These are phyloP conservation scores for Fusarium graminum DNA, from an alignment of 2,329 filamentous ascomycete genomes.

Conservation along the genomic window DNA sequence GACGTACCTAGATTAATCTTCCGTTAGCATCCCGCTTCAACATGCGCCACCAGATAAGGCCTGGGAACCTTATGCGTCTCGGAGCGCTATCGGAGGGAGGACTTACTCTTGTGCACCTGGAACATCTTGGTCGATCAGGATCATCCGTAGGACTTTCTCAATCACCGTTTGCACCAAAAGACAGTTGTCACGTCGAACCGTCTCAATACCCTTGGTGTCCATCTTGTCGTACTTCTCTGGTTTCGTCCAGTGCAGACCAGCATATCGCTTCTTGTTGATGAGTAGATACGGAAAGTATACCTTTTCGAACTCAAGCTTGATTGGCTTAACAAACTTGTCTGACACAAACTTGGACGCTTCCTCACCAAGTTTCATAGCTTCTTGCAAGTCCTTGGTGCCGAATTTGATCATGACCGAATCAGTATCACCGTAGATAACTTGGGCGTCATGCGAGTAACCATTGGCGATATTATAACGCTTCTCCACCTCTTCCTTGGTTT, in stretches of 20 bases:
- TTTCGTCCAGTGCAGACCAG: constrained; percentile 97
- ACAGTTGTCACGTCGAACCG: constrained; percentile 96
- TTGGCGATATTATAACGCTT: constrained; percentile 90
- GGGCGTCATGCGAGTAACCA: constrained; percentile 92
- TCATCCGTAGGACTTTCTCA: constrained; percentile 94
- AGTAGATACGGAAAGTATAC: constrained; percentile 98
- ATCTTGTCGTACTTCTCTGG: constrained; percentile 98
- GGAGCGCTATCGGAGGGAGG: constrained; percentile 5
- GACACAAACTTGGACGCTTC: constrained; percentile 92
- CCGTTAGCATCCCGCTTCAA: constrained; percentile 53
- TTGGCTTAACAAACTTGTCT: constrained; percentile 92
- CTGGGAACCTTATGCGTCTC: constrained; percentile 25
- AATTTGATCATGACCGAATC: constrained; percentile 99
- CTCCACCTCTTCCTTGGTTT: constrained; percentile 96
- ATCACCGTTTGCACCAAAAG: constrained; percentile 96
- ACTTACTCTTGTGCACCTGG: constrained; percentile 92
- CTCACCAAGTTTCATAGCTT: constrained; percentile 95
- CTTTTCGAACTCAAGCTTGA: constrained; percentile 99
- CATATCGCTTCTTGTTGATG: constrained; percentile 99
- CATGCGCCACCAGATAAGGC: constrained; percentile 14
- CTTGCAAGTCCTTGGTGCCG: constrained; percentile 85
- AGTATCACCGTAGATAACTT: constrained; percentile 98
- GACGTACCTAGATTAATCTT: constrained; percentile 76
- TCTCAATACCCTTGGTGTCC: constrained; percentile 99
- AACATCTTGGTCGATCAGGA: constrained; percentile 92